Percentiles rank a stretch among this genome's conserved stretches.
phyloP scores from a whole-genome alignment of 768 basidiomycete species.

The Leccinum subtestaceum region DNA sequence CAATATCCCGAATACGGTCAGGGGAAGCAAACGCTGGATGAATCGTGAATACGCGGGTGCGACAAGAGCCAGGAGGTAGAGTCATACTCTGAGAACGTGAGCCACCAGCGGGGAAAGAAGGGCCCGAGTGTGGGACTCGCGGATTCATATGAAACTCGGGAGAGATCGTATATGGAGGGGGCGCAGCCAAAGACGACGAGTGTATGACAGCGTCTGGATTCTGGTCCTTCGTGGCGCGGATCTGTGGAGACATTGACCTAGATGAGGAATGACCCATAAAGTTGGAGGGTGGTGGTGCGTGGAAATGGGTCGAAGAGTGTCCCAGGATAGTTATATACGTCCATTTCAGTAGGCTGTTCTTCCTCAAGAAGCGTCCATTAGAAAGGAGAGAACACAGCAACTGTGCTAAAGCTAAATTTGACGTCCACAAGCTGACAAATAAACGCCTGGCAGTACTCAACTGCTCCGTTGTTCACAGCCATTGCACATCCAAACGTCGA shows the following conservation, averaged over 20 bases:
- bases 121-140: not conserved
- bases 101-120: not conserved
- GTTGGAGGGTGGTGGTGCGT: not conserved
- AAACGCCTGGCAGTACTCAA: too few relatives aligned
- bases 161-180: slow-evolving; percentile 27
- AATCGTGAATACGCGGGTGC: slow-evolving; percentile 25
- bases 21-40: slow-evolving; percentile 19
- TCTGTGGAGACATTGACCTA: slow-evolving; percentile 9
- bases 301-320: not conserved
- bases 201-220: not conserved
- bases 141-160: slow-evolving; percentile 9
- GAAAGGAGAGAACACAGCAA: not conserved
- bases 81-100: slow-evolving; percentile 16
- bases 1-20: slow-evolving; percentile 18
- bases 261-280: slow-evolving; percentile 16
- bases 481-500: slow-evolving; percentile 12
- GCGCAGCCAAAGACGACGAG: slow-evolving; percentile 9
- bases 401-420: too few relatives aligned
- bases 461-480: not conserved
- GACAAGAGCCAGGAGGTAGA: slow-evolving; percentile 17
- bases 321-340: too few relatives aligned
- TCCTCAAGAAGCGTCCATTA: not conserved
- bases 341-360: not conserved
- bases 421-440: not conserved
- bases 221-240: not conserved